phyloP scores from a whole-genome alignment of 2,329 filamentous ascomycete species.

The Helotiales sp. region DNA sequence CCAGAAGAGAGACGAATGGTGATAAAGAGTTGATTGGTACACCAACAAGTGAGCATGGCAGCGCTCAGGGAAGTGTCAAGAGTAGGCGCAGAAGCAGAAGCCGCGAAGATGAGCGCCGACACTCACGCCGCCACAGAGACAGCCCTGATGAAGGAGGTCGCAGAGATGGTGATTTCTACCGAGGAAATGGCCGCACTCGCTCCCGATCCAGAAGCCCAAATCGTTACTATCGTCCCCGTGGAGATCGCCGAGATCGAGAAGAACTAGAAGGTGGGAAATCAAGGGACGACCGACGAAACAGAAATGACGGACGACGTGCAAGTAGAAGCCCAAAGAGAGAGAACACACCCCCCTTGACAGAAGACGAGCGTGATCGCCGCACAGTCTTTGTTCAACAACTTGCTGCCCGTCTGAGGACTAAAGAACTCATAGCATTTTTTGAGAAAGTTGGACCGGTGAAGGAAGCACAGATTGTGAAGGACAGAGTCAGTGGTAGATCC shows the following conservation, averaged over 20 bases:
- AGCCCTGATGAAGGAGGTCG: constrained; percentile 51
- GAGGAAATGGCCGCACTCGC: constrained; percentile 65
- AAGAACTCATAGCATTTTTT: constrained; percentile 93
- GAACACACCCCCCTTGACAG: constrained; percentile 75
- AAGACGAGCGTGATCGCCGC: constrained; percentile 94
- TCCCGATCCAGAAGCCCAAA: constrained; percentile 75
- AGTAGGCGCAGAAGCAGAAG: constrained; percentile 82
- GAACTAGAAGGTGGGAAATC: constrained; percentile 55
- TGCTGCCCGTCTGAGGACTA: constrained; percentile 88
- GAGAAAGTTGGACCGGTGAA: constrained; percentile 93
- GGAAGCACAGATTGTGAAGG: constrained; percentile 98
- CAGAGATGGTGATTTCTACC: constrained; percentile 71
- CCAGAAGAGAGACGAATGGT: constrained; percentile 50
- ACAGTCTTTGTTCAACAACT: constrained; percentile 99
- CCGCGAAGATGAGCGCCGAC: constrained; percentile 75
- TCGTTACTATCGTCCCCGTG: constrained; percentile 57
- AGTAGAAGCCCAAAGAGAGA: constrained; percentile 52
- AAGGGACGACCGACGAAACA: constrained; percentile 49
- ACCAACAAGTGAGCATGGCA: constrained; percentile 76
- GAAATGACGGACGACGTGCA: constrained; percentile 46
- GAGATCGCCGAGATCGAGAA: constrained; percentile 56
- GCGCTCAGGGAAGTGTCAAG: constrained; percentile 70
- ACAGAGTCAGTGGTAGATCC: constrained; percentile 92
- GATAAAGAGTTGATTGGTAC: constrained; percentile 66
- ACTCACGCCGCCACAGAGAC: constrained; percentile 73